Evolutionary conservation across 176 grass and related monocot genomes (phyloP).

Genomic region (Secale cereale): DNA sequence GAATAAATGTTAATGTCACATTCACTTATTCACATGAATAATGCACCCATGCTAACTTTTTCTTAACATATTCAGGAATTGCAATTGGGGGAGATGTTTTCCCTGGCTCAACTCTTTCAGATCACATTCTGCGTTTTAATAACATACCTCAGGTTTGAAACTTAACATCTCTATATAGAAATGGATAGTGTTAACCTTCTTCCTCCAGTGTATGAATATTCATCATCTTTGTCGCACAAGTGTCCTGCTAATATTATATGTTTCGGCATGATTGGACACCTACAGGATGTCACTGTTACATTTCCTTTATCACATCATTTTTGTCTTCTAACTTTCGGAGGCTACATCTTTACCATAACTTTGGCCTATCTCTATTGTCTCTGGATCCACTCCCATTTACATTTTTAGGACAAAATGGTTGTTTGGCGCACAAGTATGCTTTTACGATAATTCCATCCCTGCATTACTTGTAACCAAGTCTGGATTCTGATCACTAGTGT

Average conservation of each 20-base stretch:
- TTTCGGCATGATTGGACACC: background rate
- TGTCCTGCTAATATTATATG: background rate
- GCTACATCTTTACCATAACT: conserved; percentile 3
- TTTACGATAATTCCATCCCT: background rate
- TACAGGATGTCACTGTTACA: background rate
- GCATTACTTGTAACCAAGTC: conserved; percentile 4
- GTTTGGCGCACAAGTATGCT: conserved; percentile 3
- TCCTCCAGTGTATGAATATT: background rate
- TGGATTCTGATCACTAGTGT: conserved; percentile 15
- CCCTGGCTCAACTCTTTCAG: conserved; percentile 94
- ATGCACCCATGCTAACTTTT: background rate
- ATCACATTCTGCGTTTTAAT: conserved; percentile 96
- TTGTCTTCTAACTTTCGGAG: conserved; percentile 2
- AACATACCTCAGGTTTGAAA: conserved; percentile 87
- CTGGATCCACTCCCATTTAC: background rate
- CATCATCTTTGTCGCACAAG: background rate
- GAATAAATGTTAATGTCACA: background rate
- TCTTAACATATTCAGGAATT: conserved; percentile 56
- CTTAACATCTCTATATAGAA: conserved; percentile 1
- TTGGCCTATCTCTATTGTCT: background rate
- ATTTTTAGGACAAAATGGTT: background rate
- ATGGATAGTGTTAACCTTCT: background rate
- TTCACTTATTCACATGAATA: background rate
- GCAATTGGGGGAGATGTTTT: conserved; percentile 99
- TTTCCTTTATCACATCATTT: background rate